Evolutionary conservation across 495 filamentous ascomycete species (phyloP), one percentile per base, ranked within the genome.

Genomic region (Xylaria nigripes): DNA sequence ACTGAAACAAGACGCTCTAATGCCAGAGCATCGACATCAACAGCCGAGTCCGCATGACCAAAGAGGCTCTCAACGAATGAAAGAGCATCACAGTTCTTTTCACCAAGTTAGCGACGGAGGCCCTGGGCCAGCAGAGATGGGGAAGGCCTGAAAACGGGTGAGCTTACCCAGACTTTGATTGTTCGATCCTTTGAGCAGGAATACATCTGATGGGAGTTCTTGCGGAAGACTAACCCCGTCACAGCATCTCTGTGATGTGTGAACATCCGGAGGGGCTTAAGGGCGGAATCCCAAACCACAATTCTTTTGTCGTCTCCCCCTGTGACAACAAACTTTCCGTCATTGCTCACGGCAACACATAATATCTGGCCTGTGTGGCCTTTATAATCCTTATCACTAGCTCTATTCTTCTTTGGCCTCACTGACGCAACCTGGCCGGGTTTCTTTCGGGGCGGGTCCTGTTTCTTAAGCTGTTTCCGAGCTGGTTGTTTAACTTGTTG

Each of bases 1-100:
- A 95, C 93, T 56, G 83, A 89, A 49, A 97, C 76, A 67, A 93
- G 96, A 30, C 89, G 83, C 69, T 98, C 93, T 50, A 86, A 81
- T 12, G 81, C 83, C 60, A 95, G 78, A 6, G 90, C 88, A 36
- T 86, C 84, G 49, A 98, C 77, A 60, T 87, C 86, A 34, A 90
- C 76, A 38, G 96, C 86, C 56, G 85, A 78, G 63, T 97, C 93
- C 64, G 96, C 90, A 70, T 98, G 93, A 9, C 93, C 93, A 69
- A 96, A 96, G 1, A 98, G 76, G 0, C 93, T 96, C 65, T 97
- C 94, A 22, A 98, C 79, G 62, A 96, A 98, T 23, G 90, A 88
- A 7, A 89, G 66, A 66, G 87, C 85, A 63, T 90, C 79, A 21
- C 95, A 76, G 51, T 85, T 92, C 51, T 54, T 23, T 16, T 29